Base-by-base conservation (phyloP, 2,329 filamentous ascomycete genomes). In the Blumeria graminis region DNA sequence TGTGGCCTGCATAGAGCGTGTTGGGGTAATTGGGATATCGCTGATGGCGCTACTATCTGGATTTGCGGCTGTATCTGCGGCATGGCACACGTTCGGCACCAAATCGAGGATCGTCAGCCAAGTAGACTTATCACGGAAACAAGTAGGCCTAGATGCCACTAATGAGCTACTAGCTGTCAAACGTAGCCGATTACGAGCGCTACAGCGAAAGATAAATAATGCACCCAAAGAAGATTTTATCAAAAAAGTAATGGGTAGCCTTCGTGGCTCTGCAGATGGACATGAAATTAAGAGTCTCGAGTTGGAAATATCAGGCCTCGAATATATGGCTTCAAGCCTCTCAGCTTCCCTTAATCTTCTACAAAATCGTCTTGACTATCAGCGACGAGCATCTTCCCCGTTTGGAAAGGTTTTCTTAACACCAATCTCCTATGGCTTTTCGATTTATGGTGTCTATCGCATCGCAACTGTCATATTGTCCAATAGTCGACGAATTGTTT, bases 21-120 rank as follows among this genome's bases (percentile, higher is more conserved):
- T 94, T 32, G 87, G 86, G 11, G 82, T 94, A 43, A 86, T 93
- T 60, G 87, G 87, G 3, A 87, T 92, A 57, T 81, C 83, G 52
- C 70, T 92, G 56, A 93, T 94, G 86, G 87, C 86, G 14, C 75
- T 89, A 13, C 72, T 94, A n/a, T 86, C 86, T 6, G 87, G 87
- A 0, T 94, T 93, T 63, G 87, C 87, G 6, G 86, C 86, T n/a
- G 84, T 93, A 36, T 89, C 84, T 28, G 83, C 84, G 1, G 80
- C 88, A 1, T 94, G 87, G 86, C 84, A 93, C 65, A 86, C 79
- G 0, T 86, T 93, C 68, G 76, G 80, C 28, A 78, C 80, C 34
- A 77, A 76, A 41, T 71, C 77, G 35, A 74, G 76, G 34, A 77
- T 77, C 3, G 77, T 88, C 16, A 81, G 82, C 0, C 86, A 93